These are phyloP conservation scores for Keithomyces neogunnii DNA, from an alignment of 2,329 filamentous ascomycete species.

Conservation along the genomic window DNA sequence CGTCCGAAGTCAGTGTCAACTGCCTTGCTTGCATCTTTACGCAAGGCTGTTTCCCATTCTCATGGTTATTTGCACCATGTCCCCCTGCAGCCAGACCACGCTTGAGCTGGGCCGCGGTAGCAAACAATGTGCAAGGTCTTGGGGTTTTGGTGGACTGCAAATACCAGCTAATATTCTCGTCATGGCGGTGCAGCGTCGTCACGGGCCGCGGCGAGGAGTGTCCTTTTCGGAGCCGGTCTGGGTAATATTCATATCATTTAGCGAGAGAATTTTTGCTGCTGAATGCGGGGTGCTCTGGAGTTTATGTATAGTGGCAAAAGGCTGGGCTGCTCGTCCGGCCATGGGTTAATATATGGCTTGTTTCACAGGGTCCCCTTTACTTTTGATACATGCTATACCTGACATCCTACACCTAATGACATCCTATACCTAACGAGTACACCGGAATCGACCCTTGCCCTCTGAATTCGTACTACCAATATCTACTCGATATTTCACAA, in stretches of 20 bases:
- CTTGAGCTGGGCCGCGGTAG: conserved; percentile 76
- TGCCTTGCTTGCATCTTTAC: conserved; percentile 69
- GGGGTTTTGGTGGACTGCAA: conserved; percentile 88
- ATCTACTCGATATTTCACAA: no score
- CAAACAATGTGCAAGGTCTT: conserved; percentile 94
- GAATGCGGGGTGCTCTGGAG: conserved; percentile 54
- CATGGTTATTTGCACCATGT: conserved; percentile 91
- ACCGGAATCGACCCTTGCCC: no score
- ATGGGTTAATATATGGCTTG: conserved; percentile 29
- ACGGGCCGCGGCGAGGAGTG: conserved; percentile 64
- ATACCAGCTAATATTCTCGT: conserved; percentile 69
- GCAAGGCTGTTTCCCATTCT: conserved; percentile 95
- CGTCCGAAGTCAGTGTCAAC: conserved; percentile 77
- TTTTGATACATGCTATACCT: no score
- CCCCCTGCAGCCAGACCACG: conserved; percentile 63
- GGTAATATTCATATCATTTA: conserved; percentile 48
- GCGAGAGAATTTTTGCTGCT: conserved; percentile 44
- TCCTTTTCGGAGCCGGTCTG: conserved; percentile 63
- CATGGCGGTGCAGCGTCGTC: conserved; percentile 68
- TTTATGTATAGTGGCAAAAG: conserved; percentile 41
- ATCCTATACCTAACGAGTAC: no score
- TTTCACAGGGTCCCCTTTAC: no score
- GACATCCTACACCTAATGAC: no score
- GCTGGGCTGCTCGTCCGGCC: conserved; percentile 53
- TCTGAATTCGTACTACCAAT: no score